phyloP scores from a whole-genome alignment of 225 moss, liverwort and hornwort species.

The Polytrichum commune region DNA sequence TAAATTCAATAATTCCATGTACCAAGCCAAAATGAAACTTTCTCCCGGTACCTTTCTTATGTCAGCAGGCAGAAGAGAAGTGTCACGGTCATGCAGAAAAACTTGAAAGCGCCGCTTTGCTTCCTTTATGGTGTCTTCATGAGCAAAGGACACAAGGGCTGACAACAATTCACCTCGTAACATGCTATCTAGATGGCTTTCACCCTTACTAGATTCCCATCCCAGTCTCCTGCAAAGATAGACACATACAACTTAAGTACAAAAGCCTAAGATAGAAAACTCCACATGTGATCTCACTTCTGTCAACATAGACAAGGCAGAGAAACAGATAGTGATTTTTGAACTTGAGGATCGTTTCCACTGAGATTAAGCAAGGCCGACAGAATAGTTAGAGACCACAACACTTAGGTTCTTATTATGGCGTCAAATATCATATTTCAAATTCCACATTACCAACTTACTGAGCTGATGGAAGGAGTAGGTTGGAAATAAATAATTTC shows the following conservation, averaged over 20 bases:
- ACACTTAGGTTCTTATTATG: no score
- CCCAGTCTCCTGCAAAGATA: slow-evolving; percentile 54
- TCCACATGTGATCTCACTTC: no score
- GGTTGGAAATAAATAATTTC: slow-evolving; percentile 53
- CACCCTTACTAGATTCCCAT: slow-evolving; percentile 54
- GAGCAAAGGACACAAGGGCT: slow-evolving; percentile 66
- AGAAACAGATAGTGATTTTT: no score
- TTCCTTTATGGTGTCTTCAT: slow-evolving; percentile 62
- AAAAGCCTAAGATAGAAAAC: no score
- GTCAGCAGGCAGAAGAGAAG: slow-evolving; percentile 61
- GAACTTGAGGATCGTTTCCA: no score
- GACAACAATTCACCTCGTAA: slow-evolving; percentile 68
- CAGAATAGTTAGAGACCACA: no score
- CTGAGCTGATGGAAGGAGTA: slow-evolving; percentile 54
- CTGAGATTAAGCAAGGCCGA: no score
- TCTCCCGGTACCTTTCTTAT: slow-evolving; percentile 38
- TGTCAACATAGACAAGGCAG: no score
- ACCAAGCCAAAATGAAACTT: no score
- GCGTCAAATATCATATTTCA: slow-evolving; percentile 1
- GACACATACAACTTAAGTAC: not conserved
- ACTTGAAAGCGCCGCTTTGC: slow-evolving; percentile 63
- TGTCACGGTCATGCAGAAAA: slow-evolving; percentile 46
- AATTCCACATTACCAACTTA: slow-evolving; percentile 31
- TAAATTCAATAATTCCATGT: no score
- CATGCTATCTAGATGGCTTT: slow-evolving; percentile 65